A percentile compares a stretch with the other conserved stretches of the same genome.
Evolutionary conservation across 805 yeast species (phyloP).

Genomic region (Jamesozyma lodderae): DNA sequence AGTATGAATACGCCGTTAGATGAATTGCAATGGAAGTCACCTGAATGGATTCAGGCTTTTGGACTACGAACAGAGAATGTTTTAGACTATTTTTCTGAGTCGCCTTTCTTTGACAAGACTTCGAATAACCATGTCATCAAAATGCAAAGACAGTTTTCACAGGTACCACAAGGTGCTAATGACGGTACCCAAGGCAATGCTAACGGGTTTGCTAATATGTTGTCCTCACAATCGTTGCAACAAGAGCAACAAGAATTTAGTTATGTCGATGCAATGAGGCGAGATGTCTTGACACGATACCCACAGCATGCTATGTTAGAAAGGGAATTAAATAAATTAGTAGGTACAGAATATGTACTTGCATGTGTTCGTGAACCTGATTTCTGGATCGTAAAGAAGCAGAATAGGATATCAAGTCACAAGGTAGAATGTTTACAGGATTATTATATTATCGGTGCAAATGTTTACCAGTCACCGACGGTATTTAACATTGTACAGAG

Average conservation of each 20-base stretch:
- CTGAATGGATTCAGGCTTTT: constrained; percentile 90
- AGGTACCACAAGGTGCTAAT: background rate
- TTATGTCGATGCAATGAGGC: constrained; percentile 18
- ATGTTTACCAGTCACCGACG: constrained; percentile 83
- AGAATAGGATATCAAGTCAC: constrained; percentile 46
- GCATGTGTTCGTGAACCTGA: constrained; percentile 77
- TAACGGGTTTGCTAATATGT: background rate
- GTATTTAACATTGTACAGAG: constrained; percentile 65
- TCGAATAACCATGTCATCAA: constrained; percentile 89
- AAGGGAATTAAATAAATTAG: constrained; percentile 62
- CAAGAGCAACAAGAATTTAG: constrained; percentile 10
- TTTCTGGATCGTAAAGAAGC: constrained; percentile 85
- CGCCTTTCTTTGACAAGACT: constrained; percentile 91
- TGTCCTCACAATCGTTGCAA: constrained; percentile 5
- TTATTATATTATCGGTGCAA: constrained; percentile 84
- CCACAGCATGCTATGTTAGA: constrained; percentile 34
- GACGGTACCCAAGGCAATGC: background rate
- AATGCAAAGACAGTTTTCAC: constrained; percentile 81
- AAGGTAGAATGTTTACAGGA: constrained; percentile 47
- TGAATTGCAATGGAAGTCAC: constrained; percentile 93
- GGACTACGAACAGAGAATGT: constrained; percentile 87
- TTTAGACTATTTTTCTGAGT: constrained; percentile 82
- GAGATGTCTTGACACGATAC: constrained; percentile 19
- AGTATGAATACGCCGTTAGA: constrained; percentile 41
- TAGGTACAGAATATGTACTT: constrained; percentile 77